These are phyloP conservation scores for Pichia sp. DNA, from an alignment of 1,139 yeast species.

Conservation along the genomic window DNA sequence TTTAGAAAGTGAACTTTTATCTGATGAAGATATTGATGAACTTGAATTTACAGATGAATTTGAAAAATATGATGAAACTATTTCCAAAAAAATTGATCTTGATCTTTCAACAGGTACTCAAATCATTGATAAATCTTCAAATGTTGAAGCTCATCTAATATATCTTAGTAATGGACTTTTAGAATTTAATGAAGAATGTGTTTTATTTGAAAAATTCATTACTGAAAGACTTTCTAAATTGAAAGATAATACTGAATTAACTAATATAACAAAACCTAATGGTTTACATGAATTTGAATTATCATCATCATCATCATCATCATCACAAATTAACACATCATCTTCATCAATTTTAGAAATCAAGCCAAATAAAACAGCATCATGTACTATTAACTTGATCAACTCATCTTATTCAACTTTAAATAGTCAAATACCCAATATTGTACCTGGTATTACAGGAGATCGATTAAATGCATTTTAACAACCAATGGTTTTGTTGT, in stretches of 20 bases:
- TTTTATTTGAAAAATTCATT: slow-evolving; percentile 30
- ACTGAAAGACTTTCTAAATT: slow-evolving; percentile 4
- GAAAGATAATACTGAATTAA: neutral
- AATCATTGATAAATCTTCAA: neutral
- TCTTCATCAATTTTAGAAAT: slow-evolving; percentile 11
- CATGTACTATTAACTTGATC: slow-evolving; percentile 1
- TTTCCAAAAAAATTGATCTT: neutral
- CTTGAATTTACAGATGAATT: slow-evolving; percentile 11
- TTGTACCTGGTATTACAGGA: slow-evolving; percentile 10
- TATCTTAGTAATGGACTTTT: slow-evolving; percentile 17
- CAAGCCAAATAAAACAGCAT: neutral
- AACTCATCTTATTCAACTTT: slow-evolving; percentile 4
- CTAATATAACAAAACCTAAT: neutral
- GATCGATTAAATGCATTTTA: slow-evolving; percentile 12
- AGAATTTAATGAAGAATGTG: slow-evolving; percentile 19
- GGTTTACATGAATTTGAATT: neutral
- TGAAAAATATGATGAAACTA: slow-evolving; percentile 1
- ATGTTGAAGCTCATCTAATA: slow-evolving; percentile 1
- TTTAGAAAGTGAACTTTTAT: slow-evolving; percentile 7
- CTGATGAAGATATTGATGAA: slow-evolving; percentile 4
- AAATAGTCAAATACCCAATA: slow-evolving; percentile 10
- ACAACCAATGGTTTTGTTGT: neutral
- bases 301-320: too few relatives aligned
- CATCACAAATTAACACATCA: neutral
- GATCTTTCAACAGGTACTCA: slow-evolving; percentile 9